Conservation (phyloP, 345 rosid genomes). For the Dovyalis caffra region DNA sequence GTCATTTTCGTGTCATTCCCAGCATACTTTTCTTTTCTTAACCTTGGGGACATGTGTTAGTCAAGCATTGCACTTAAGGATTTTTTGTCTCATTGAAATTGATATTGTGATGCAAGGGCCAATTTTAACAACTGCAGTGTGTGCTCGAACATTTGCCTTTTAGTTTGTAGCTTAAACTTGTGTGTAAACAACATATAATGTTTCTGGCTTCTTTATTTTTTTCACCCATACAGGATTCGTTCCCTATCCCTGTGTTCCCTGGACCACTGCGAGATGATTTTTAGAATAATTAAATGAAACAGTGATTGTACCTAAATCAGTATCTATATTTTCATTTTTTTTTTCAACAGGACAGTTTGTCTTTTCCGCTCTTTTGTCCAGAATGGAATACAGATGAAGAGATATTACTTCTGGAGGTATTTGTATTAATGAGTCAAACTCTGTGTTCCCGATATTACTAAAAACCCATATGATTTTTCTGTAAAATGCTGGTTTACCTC, state of each 20-base stretch:
- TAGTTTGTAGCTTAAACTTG: background rate
- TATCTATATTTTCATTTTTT: constrained; percentile 3
- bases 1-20: too few relatives aligned
- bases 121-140: background rate
- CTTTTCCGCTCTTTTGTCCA: constrained; percentile 79
- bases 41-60: background rate
- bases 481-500: constrained; percentile 4
- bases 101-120: too few relatives aligned
- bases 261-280: background rate
- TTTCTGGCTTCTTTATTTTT: background rate
- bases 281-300: background rate
- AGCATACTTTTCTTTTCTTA: too few relatives aligned
- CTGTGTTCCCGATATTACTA: background rate
- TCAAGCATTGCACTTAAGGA: background rate
- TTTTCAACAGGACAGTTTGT: constrained; percentile 75
- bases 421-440: background rate
- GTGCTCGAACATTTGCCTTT: background rate
- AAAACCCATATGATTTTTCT: background rate
- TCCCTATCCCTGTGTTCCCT: background rate
- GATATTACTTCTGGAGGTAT: constrained; percentile 87
- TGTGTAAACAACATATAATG: background rate
- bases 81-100: too few relatives aligned
- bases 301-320: background rate
- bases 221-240: background rate
- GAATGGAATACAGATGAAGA: constrained; percentile 99